Conservation (phyloP, 2,329 filamentous ascomycete species). For the Atkinsonella texensis region DNA sequence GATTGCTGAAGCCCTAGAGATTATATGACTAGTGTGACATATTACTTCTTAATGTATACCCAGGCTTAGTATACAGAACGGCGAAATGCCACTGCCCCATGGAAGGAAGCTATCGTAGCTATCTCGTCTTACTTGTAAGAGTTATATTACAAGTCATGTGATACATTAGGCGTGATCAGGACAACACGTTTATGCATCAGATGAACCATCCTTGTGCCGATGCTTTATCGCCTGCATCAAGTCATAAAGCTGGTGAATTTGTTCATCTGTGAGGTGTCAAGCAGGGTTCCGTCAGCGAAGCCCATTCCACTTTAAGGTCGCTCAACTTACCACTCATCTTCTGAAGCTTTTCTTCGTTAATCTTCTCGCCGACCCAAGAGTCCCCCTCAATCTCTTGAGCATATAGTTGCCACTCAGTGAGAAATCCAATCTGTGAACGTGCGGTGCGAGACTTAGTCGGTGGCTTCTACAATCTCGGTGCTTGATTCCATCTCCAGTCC, state of each 20-base stretch:
- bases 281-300: not conserved
- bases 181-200: constrained; percentile 11
- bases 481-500: not conserved
- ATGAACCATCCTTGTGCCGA: constrained; percentile 15
- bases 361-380: constrained; percentile 68
- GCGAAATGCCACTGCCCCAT: not conserved
- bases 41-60: not conserved
- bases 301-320: too few relatives aligned
- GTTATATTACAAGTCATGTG: not conserved
- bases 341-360: constrained; percentile 72
- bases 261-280: constrained; percentile 53
- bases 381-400: constrained; percentile 87
- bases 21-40: not conserved
- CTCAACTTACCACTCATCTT: constrained; percentile 77
- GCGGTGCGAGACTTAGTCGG: not conserved
- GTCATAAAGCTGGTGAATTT: constrained; percentile 87
- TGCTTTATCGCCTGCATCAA: constrained; percentile 71
- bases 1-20: constrained; percentile 39
- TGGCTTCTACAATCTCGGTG: not conserved
- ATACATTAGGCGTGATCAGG: not conserved
- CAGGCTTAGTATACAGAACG: not conserved
- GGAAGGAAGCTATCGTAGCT: not conserved
- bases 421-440: constrained; percentile 65
- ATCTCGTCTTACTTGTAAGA: not conserved
- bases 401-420: constrained; percentile 94